Percentiles rank a stretch among this genome's conserved stretches.
Conservation (phyloP, 371 early-diverging fungal genomes). For the Entomophthora muscae region DNA sequence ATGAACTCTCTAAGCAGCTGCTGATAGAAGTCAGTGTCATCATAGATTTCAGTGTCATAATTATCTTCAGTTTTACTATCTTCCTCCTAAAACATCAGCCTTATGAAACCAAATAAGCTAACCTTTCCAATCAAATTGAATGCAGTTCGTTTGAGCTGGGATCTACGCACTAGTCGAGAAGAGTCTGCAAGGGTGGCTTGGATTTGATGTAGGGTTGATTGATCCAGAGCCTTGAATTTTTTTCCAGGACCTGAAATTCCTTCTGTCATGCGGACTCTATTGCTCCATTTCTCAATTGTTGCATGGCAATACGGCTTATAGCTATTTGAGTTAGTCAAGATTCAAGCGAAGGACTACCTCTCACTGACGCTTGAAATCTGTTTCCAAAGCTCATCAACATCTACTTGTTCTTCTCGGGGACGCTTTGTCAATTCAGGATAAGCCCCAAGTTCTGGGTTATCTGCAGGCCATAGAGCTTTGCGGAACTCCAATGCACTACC, state of each 20-base stretch:
- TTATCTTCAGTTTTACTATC: conserved; percentile 10
- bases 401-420: conserved; percentile 33
- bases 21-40: conserved; percentile 89
- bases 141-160: conserved; percentile 56
- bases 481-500: conserved; percentile 8
- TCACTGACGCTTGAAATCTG: conserved; percentile 16
- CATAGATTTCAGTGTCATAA: conserved; percentile 68
- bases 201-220: conserved; percentile 64
- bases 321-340: conserved; percentile 14
- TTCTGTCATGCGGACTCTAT: conserved; percentile 62
- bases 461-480: conserved; percentile 8
- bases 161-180: conserved; percentile 66
- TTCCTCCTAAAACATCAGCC: conserved; percentile 10
- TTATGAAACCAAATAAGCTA: conserved; percentile 5
- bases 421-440: conserved; percentile 27
- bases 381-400: conserved; percentile 33
- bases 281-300: conserved; percentile 85
- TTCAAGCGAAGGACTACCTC: not conserved
- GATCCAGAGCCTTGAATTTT: conserved; percentile 88
- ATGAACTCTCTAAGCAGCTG: conserved; percentile 81
- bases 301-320: conserved; percentile 58
- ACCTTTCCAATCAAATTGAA: conserved; percentile 31
- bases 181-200: conserved; percentile 44
- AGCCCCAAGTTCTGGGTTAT: not conserved
- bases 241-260: conserved; percentile 44